Evolutionary conservation across 1,284 basidiomycete species (phyloP).

Genomic region (Athelia psychrophila): DNA sequence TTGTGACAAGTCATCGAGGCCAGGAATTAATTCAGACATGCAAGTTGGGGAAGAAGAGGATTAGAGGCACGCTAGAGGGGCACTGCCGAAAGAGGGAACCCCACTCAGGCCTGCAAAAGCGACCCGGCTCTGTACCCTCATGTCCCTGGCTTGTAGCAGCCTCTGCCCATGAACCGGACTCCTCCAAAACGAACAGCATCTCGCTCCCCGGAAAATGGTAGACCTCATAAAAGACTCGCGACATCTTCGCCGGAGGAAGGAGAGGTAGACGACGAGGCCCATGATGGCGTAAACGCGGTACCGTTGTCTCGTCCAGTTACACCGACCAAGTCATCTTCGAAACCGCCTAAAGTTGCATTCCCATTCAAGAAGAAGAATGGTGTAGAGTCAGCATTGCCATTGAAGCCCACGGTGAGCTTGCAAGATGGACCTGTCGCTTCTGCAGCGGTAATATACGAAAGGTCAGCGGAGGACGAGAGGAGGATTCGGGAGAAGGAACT

Average conservation of each 20-base stretch:
- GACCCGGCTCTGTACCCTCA: not conserved
- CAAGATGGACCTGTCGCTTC: conserved; percentile 19
- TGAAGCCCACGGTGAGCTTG: conserved; percentile 7
- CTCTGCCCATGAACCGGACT: conserved; percentile 18
- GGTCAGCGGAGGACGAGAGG: conserved; percentile 40
- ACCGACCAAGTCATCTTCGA: conserved; percentile 20
- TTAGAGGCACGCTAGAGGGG: not conserved
- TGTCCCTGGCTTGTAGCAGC: not conserved
- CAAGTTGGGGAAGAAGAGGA: not conserved
- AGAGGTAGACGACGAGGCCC: conserved; percentile 2
- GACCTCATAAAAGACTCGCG: conserved; percentile 52
- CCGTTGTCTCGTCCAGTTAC: conserved; percentile 15
- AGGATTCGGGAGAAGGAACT: conserved; percentile 31
- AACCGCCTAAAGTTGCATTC: conserved; percentile 54
- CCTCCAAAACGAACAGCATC: conserved; percentile 56
- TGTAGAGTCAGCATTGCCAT: not conserved
- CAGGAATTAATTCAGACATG: not conserved
- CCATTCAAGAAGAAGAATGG: conserved; percentile 64
- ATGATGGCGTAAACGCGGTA: conserved; percentile 16
- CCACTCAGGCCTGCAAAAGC: not conserved
- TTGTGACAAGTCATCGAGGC: not conserved
- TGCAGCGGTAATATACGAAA: conserved; percentile 36
- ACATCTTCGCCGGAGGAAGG: conserved; percentile 74
- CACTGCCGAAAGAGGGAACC: not conserved
- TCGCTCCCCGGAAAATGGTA: conserved; percentile 40